Conservation (phyloP, 352 stramenopile species). For the Elongisporangium anandrum region DNA sequence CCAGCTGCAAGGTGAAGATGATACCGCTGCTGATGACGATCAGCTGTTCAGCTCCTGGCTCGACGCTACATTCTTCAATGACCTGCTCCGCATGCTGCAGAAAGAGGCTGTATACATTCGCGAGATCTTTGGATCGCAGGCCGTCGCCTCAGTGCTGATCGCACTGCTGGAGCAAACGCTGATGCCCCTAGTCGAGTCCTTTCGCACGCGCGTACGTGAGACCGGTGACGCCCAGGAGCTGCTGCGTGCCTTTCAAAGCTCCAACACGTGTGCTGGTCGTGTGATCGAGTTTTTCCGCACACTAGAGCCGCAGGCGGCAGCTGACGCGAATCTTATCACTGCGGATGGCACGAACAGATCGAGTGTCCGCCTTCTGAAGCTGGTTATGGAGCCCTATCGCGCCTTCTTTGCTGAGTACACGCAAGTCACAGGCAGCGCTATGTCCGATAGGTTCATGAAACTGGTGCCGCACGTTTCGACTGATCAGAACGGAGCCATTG, state of each 20-base stretch:
- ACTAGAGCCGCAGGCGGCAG: slow-evolving; percentile 20
- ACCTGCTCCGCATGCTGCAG: slow-evolving; percentile 53
- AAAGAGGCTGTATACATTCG: slow-evolving; percentile 32
- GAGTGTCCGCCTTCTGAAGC: slow-evolving; percentile 4
- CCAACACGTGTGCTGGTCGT: slow-evolving; percentile 35
- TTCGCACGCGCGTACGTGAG: slow-evolving; percentile 42
- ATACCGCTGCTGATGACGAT: neutral
- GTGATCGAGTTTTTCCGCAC: slow-evolving; percentile 39
- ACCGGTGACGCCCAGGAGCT: slow-evolving; percentile 26
- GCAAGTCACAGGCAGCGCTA: slow-evolving; percentile 27
- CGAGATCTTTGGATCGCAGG: slow-evolving; percentile 41
- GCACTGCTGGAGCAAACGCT: slow-evolving; percentile 48
- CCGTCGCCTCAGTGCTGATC: slow-evolving; percentile 26
- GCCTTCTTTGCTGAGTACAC: slow-evolving; percentile 54
- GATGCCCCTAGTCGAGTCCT: slow-evolving; percentile 38
- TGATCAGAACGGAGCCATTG: slow-evolving; percentile 18
- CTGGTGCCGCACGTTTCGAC: slow-evolving; percentile 35
- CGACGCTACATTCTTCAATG: slow-evolving; percentile 38
- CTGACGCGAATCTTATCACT: neutral
- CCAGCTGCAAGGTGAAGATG: slow-evolving; percentile 5
- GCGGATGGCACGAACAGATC: slow-evolving; percentile 5
- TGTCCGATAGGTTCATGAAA: slow-evolving; percentile 32
- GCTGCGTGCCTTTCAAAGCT: slow-evolving; percentile 38
- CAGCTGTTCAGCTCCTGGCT: slow-evolving; percentile 34
- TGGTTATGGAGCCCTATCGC: slow-evolving; percentile 51